Base-by-base conservation (phyloP, 495 filamentous ascomycete genomes). In the Penicillium roqueforti region DNA sequence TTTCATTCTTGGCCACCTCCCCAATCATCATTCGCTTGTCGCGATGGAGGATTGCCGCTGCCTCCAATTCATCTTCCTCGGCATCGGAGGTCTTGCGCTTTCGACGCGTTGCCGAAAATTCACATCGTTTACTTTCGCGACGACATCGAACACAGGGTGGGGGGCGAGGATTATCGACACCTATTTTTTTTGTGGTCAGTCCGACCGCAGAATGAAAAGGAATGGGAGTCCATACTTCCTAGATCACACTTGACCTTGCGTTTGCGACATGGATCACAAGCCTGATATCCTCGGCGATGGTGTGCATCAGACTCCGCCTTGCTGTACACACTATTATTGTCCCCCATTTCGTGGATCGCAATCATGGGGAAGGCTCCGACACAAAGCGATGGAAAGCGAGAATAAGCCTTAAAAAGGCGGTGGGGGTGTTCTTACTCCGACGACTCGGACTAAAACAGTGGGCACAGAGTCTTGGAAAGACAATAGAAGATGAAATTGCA, bases 191-290 rank as follows among this genome's bases (percentile, higher is more conserved):
- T 51, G 50, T 45, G 53, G 51, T 55, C 44, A 60, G 59, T 49
- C 56, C 25, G 47, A 42, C 47, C 11, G 40, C 18, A 19, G 26
- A 54, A 19, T 31, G 28, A 16, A 16, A 48, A 14, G 4, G 25
- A 45, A 45, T 37, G 28, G 54, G 39, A 28, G n/a, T n/a, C 20
- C 73, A 54, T 65, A 71, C 88, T 91, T 52, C 92, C 92, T 41
- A 95, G 77, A 67, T 97, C 92, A 71, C 92, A 97, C 55, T 91
- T 89, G 32, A 96, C 92, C 71, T 96, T 97, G 61, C 92, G 83
- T 46, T 87, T 86, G 19, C 92, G 84, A 67, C 92, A 96, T 8
- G 91, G 91, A 63, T 95, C 93, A 72, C 91, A 96, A 37, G 87
- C 87, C 72, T 91, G 87, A 62, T 91, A 91, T 48, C 87, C 86